Percentiles rank a stretch among this genome's conserved stretches.
These are phyloP conservation scores for Botrytis elliptica DNA, from an alignment of 2,329 filamentous ascomycete genomes.

Conservation along the genomic window DNA sequence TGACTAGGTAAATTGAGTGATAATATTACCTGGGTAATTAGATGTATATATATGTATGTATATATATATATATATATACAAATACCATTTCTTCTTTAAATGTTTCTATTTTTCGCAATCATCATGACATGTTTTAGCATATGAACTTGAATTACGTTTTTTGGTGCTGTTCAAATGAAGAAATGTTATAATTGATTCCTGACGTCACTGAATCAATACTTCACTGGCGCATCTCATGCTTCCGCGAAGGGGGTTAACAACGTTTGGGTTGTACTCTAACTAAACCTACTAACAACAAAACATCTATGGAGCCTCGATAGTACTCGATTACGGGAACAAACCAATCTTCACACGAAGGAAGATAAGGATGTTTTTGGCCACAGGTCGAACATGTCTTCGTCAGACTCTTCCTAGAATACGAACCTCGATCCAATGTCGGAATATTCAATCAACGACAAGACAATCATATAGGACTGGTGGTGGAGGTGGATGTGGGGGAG, in stretches of 20 bases:
- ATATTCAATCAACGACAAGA: conserved; percentile 23
- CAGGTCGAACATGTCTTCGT: conserved; percentile 48
- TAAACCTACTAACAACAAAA: neutral
- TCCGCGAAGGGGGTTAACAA: neutral
- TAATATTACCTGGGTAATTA: conserved; percentile 1
- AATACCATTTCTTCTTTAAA: neutral
- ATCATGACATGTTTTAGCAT: neutral
- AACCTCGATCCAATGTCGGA: conserved; percentile 31
- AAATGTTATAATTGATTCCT: conserved; percentile 5
- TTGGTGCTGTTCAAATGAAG: neutral
- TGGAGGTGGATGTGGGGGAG: conserved; percentile 20
- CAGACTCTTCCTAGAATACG: conserved; percentile 38
- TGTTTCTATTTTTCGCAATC: neutral
- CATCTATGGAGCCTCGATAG: conserved; percentile 35
- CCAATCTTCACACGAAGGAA: conserved; percentile 20
- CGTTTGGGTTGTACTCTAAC: neutral
- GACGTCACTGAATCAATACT: conserved; percentile 16
- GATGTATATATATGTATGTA: neutral
- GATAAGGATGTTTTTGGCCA: conserved; percentile 48
- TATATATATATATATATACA: neutral
- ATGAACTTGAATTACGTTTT: neutral
- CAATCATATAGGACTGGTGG: conserved; percentile 23
- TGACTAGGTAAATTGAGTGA: neutral
- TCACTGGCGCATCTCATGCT: conserved; percentile 4
- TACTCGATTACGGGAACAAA: conserved; percentile 1